Conservation (phyloP, 257 asterid species). For the Agastache rugosa region DNA sequence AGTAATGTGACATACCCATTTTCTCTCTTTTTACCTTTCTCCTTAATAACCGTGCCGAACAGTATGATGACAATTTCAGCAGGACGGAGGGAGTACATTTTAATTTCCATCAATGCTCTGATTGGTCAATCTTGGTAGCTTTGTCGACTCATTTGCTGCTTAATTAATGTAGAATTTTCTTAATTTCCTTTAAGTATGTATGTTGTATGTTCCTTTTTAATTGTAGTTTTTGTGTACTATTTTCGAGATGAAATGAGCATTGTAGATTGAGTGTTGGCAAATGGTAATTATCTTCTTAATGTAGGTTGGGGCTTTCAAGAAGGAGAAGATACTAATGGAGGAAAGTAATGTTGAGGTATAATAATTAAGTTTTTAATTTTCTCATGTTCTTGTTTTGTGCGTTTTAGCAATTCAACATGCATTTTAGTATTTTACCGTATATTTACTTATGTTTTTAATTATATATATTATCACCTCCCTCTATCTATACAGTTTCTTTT, state of each 20-base stretch:
- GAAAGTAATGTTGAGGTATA: constrained; percentile 78
- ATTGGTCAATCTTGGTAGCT: constrained; percentile 18
- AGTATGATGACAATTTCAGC: too few species aligned
- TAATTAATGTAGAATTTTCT: not conserved
- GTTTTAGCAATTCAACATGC: not conserved
- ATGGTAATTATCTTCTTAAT: constrained; percentile 34
- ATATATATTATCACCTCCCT: not conserved
- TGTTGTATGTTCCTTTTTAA: constrained; percentile 18
- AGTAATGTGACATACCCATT: too few species aligned
- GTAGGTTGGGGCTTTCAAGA: constrained; percentile 63
- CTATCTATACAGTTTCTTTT: not conserved
- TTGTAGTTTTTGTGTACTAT: not conserved
- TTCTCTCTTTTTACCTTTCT: too few species aligned
- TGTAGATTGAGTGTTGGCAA: constrained; percentile 33
- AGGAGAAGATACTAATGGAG: constrained; percentile 69
- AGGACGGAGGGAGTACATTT: too few species aligned
- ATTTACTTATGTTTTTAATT: not conserved
- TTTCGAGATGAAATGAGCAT: constrained; percentile 17
- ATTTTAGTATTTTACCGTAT: too few species aligned
- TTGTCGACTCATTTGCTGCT: constrained; percentile 25
- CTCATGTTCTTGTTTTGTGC: not conserved
- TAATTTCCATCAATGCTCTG: too few species aligned
- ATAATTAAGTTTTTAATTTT: not conserved
- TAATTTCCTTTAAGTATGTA: constrained; percentile 9
- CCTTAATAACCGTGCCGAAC: too few species aligned